Evolutionary conservation across 805 yeast species (phyloP).

Genomic region (Yarrowia porcina): DNA sequence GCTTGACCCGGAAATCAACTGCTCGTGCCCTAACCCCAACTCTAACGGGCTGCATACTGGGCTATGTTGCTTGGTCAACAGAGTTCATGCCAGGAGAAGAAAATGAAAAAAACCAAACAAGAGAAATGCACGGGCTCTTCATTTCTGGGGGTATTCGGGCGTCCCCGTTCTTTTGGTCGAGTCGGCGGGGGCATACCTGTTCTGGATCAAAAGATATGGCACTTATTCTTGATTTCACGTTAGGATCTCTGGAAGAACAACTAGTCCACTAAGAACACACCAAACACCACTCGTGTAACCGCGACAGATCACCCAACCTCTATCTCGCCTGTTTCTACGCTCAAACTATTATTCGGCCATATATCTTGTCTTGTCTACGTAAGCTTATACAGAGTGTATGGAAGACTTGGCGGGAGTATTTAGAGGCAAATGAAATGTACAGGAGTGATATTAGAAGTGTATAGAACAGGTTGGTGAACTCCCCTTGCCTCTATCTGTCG

Average conservation of each 20-base stretch:
- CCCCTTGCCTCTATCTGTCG: too few species aligned
- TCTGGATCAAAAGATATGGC: too few species aligned
- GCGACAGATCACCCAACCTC: too few species aligned
- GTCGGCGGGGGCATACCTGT: not conserved
- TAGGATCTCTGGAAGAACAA: too few species aligned
- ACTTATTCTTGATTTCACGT: too few species aligned
- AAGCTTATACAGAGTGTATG: conserved; percentile 18
- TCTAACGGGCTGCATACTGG: not conserved
- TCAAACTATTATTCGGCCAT: not conserved
- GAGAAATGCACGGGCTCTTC: not conserved
- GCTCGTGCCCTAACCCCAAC: not conserved
- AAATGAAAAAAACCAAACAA: not conserved
- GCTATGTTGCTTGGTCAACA: conserved; percentile 4
- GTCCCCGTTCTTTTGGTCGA: not conserved
- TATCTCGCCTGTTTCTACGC: too few species aligned
- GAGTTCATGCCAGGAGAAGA: not conserved
- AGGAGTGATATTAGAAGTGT: too few species aligned
- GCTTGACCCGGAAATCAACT: not conserved
- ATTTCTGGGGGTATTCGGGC: not conserved
- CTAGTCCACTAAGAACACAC: not conserved
- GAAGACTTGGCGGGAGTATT: conserved; percentile 20
- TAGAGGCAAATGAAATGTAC: too few species aligned
- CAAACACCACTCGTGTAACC: too few species aligned
- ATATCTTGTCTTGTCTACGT: not conserved
- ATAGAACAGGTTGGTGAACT: too few species aligned